Conservation (phyloP, 2,329 filamentous ascomycete genomes). For the Fusarium sp. region DNA sequence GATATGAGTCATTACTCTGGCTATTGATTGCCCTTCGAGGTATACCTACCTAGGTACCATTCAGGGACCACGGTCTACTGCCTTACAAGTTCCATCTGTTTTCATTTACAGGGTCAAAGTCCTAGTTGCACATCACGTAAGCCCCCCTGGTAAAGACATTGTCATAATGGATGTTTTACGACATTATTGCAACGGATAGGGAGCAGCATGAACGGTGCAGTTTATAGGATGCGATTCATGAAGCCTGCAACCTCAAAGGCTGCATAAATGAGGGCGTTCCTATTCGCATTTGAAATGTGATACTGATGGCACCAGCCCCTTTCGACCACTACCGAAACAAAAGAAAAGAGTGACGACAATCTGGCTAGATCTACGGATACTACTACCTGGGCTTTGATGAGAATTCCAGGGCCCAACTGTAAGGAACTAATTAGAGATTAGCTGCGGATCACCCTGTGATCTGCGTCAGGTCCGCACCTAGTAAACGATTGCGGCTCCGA, state of each 20-base stretch:
- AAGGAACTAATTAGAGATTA: conserved; percentile 12
- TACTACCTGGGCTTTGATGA: background rate
- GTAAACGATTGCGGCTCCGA: conserved; percentile 46
- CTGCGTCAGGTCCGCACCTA: conserved; percentile 31
- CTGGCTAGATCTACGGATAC: background rate
- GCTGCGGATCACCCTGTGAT: conserved; percentile 47
- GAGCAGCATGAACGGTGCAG: background rate
- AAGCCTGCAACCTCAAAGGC: background rate
- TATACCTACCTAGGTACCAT: background rate
- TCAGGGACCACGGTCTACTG: background rate
- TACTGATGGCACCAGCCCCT: conserved; percentile 24
- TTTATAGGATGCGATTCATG: conserved; percentile 12
- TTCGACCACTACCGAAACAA: conserved; percentile 14
- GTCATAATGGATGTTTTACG: background rate
- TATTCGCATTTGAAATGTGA: conserved; percentile 10
- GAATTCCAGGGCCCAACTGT: conserved; percentile 34
- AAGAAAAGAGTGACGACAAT: background rate
- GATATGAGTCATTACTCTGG: background rate
- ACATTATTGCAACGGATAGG: background rate
- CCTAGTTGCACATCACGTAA: background rate
- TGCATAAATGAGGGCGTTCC: background rate
- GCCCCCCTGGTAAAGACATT: background rate
- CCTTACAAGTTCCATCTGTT: background rate
- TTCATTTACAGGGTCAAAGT: background rate
- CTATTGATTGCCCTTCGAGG: background rate